phyloP scores from a whole-genome alignment of 2,329 filamentous ascomycete species.

The Zelopaecilomyces penicillatus region DNA sequence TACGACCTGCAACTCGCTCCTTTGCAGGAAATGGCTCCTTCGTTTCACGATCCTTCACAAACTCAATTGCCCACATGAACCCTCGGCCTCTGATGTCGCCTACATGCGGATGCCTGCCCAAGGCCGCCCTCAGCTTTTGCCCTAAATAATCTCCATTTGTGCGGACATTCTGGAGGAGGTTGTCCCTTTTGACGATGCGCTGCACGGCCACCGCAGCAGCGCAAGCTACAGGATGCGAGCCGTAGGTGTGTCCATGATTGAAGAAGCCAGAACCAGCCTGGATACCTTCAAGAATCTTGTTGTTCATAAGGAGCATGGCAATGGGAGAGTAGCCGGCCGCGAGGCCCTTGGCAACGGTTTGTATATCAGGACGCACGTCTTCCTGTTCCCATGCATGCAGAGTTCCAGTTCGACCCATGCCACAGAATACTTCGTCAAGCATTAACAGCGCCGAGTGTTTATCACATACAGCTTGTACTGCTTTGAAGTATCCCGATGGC shows the following conservation, averaged over 20 bases:
- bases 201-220: slow-evolving; percentile 17
- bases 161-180: slow-evolving; percentile 50
- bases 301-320: slow-evolving; percentile 24
- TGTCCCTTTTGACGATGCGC: slow-evolving; percentile 44
- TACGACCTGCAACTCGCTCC: slow-evolving; percentile 10
- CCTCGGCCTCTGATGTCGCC: slow-evolving; percentile 55
- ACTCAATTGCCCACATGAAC: slow-evolving; percentile 40
- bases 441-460: slow-evolving; percentile 47
- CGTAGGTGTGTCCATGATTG: slow-evolving; percentile 18
- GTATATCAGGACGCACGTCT: slow-evolving; percentile 49
- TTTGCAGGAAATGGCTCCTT: slow-evolving; percentile 25
- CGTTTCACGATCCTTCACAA: slow-evolving; percentile 29
- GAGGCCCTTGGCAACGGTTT: slow-evolving; percentile 58
- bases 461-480: slow-evolving; percentile 44
- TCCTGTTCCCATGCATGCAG: slow-evolving; percentile 58
- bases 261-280: slow-evolving; percentile 5
- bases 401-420: slow-evolving; percentile 52
- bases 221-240: slow-evolving; percentile 17
- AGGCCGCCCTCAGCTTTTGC: slow-evolving; percentile 30
- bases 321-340: slow-evolving; percentile 53
- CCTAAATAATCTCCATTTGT: slow-evolving; percentile 43
- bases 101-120: slow-evolving; percentile 40
- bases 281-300: background rate
- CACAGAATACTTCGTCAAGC: slow-evolving; percentile 59
- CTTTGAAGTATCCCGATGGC: slow-evolving; percentile 44